Evolutionary conservation across 768 basidiomycete genomes (phyloP), one percentile per base, ranked within the genome.

Genomic region (Jaapia argillacea): DNA sequence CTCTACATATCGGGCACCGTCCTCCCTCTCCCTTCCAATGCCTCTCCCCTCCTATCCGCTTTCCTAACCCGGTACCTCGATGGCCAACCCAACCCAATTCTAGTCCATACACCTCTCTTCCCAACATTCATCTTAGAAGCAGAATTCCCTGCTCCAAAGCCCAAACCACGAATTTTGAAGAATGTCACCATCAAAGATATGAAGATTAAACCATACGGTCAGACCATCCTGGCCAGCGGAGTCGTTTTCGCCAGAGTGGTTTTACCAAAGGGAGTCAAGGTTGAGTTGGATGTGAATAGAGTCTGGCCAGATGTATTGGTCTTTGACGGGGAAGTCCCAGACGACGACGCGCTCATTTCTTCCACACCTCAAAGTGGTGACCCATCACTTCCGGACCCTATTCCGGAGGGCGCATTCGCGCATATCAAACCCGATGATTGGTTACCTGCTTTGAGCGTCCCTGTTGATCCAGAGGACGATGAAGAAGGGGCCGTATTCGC

Each of bases 251-350:
- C 73, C 5, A 67, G 69, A 14, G 65, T 85, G 26, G 79, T 83
- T 6, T 67, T 90, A 1, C 87, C 87, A 1, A 63, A 59, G 35
- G 85, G 84, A 36, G 74, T 91, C 59, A 59, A 83, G 43, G 62
- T 87, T 22, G 67, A 64, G n/a, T 58, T 88, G 41, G 65, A 78
- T 35, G 79, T 88, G 16, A 71, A 64, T 5, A 71, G 66, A 35
- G 73, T 88, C 22, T 67, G 84, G 44, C 85, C 87, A 0, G 87
- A 91, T 55, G 79, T 84, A 22, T 59, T 89, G 4, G 70, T 90
- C 4, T 89, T 76, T 45, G 87, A 91, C 49, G 87, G 87, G 2
- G 74, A 77, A 18, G 70, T 74, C 0, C 73, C 77, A 4, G 51
- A 49, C 37, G 38, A 52, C 0, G 60, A 57, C 31, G 55, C 62